Conservation (phyloP, 345 rosid species). For the Excoecaria agallocha region DNA sequence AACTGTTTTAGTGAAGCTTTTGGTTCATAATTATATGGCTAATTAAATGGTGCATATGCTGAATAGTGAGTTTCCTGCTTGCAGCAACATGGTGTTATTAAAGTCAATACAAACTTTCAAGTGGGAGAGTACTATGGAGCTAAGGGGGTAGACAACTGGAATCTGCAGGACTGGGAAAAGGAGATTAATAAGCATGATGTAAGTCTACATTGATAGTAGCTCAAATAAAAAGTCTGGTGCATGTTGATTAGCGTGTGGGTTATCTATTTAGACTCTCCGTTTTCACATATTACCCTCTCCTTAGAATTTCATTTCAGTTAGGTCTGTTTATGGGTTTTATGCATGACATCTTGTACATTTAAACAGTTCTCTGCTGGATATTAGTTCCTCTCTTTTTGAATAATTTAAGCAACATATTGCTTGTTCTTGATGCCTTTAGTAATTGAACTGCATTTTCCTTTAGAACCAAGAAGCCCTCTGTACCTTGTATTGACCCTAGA, state of each 20-base stretch:
- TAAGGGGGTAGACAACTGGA: conserved; percentile 76
- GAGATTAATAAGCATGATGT: conserved; percentile 65
- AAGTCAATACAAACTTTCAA: conserved; percentile 34
- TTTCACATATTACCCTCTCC: background rate
- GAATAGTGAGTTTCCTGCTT: too few relatives aligned
- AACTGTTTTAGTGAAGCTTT: background rate
- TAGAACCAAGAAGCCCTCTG: background rate
- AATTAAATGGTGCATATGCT: too few relatives aligned
- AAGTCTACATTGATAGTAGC: conserved; percentile 25
- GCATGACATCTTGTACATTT: background rate
- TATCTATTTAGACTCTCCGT: too few relatives aligned
- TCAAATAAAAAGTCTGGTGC: background rate
- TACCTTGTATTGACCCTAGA: background rate
- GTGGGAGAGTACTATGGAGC: conserved; percentile 77
- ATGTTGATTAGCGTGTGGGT: background rate
- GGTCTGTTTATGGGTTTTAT: background rate
- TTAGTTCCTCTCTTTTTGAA: background rate
- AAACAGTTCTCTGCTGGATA: background rate
- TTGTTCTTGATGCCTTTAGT: background rate
- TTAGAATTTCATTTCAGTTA: background rate
- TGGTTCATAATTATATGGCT: background rate
- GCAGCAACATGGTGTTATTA: conserved; percentile 75
- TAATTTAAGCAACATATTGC: background rate
- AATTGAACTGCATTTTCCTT: background rate
- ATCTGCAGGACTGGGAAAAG: conserved; percentile 52